Evolutionary conservation across 1,284 basidiomycete genomes (phyloP), one percentile per base, ranked within the genome.

Genomic region (Cryptococcus maquisensis): DNA sequence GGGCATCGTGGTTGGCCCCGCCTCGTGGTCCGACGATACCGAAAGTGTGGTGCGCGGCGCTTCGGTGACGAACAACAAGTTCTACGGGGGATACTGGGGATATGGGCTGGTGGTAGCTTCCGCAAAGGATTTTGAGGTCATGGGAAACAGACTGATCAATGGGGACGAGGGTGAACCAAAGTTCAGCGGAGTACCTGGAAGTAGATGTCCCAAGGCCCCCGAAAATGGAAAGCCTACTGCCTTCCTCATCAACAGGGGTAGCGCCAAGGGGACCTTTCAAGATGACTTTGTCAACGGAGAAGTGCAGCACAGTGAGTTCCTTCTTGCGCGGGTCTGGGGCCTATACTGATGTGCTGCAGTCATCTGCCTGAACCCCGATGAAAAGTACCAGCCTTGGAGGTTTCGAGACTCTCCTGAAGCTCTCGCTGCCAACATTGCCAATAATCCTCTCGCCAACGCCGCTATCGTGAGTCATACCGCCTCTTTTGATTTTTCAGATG

Each of bases 21-120:
- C 74, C 3, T 65, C 69, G n/a, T 78, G 76, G 76, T 71, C 68
- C 1, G 75, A 77, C 59, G 75, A 78, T 51, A 75, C 71, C 10
- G 74, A 77, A 15, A 67, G 66, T 6, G 64, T 64, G 26, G 73
- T 78, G 24, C 64, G 67, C 50, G 66, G 67, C 24, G 76, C 64
- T n/a, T 64, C 62, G 4, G 69, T 78, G 23, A 68, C 63, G 7
- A 67, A 72, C 46, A 78, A 78, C 56, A 54, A 46, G 3, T 67
- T 78, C 49, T 50, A 64, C 20, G 76, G 76, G 3, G 56, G 60
- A 18, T 62, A 70, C 41, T 72, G 77, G 46, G 75, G 75, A 8
- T 78, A 78, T 49, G 76, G 72, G 6, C 66, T 77, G 32, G 75
- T 75, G 35, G 74, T 77, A 12, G 69, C 74, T 2, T 67, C 65